Conservation (phyloP, 805 yeast species). For the Starmerella tilneyi region DNA sequence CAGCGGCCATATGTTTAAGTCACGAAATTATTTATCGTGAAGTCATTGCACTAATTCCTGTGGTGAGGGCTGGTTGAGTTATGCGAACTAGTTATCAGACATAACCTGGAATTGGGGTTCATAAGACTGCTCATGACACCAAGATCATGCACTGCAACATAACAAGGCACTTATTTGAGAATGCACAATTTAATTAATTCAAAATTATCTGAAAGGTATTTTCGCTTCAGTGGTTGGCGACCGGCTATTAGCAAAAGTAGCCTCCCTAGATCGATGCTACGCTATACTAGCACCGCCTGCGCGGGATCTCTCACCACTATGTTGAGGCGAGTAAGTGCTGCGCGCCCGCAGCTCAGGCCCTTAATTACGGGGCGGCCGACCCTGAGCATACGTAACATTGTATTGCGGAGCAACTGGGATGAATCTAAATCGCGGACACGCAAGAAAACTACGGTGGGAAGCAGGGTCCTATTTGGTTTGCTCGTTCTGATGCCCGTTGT, state of each 20-base stretch:
- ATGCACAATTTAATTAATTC: too few species aligned
- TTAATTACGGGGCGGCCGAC: not conserved
- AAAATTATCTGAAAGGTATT: too few species aligned
- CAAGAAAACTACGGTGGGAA: not conserved
- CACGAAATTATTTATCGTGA: too few species aligned
- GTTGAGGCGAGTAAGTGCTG: not conserved
- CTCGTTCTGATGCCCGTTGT: constrained; percentile 68
- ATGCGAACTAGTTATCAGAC: too few species aligned
- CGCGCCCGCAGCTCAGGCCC: constrained; percentile 1
- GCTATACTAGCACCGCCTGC: too few species aligned
- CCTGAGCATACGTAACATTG: constrained; percentile 11
- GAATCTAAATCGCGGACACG: constrained; percentile 19
- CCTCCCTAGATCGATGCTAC: not conserved
- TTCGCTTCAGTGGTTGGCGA: too few species aligned
- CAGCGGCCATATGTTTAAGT: not conserved
- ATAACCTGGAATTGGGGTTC: too few species aligned
- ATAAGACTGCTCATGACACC: too few species aligned
- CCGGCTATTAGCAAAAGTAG: too few species aligned
- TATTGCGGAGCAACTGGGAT: constrained; percentile 21
- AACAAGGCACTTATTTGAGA: too few species aligned
- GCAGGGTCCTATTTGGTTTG: constrained; percentile 33
- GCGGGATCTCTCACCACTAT: not conserved
- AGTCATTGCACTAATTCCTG: not conserved
- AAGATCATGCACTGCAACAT: too few species aligned
- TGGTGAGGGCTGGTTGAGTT: not conserved